A percentile compares a stretch with the other conserved stretches of the same genome.
Conservation (phyloP, 129 eudicot species). For the Smallanthus sonchifolius region DNA sequence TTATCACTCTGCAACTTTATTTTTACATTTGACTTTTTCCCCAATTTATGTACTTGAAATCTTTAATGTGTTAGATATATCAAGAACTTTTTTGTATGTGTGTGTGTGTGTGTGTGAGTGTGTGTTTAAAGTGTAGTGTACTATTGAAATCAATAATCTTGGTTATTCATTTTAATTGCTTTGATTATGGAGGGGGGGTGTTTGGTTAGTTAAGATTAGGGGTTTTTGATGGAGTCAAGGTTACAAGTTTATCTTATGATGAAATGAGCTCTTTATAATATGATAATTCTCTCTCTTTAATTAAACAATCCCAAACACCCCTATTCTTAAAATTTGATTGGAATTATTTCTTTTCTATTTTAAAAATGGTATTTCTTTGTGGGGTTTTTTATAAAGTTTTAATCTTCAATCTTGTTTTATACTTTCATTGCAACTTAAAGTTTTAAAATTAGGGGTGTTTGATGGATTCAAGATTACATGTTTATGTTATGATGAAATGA, state of each 20-base stretch:
- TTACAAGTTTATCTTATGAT: too few species aligned
- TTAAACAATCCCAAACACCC: not conserved
- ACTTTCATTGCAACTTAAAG: too few species aligned
- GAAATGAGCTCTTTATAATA: too few species aligned
- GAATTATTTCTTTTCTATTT: not conserved
- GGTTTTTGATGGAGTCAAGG: too few species aligned
- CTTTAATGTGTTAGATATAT: slow-evolving; percentile 16
- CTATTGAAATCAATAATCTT: slow-evolving; percentile 7
- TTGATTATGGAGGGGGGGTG: not conserved
- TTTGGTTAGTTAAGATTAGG: too few species aligned
- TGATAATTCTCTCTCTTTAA: too few species aligned
- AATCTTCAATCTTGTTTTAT: too few species aligned
- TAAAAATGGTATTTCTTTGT: too few species aligned
- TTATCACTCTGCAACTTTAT: slow-evolving; percentile 21
- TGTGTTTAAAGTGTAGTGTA: not conserved
- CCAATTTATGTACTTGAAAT: slow-evolving; percentile 7
- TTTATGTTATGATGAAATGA: too few species aligned
- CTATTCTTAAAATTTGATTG: not conserved
- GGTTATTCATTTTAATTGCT: slow-evolving; percentile 11
- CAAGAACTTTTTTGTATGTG: not conserved
- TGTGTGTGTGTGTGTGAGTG: too few species aligned
- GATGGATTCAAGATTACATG: too few species aligned
- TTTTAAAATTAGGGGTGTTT: not conserved
- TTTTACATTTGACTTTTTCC: slow-evolving; percentile 20
- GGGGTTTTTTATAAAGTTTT: too few species aligned